phyloP scores from a whole-genome alignment of 805 yeast species.

The Candida pini region DNA sequence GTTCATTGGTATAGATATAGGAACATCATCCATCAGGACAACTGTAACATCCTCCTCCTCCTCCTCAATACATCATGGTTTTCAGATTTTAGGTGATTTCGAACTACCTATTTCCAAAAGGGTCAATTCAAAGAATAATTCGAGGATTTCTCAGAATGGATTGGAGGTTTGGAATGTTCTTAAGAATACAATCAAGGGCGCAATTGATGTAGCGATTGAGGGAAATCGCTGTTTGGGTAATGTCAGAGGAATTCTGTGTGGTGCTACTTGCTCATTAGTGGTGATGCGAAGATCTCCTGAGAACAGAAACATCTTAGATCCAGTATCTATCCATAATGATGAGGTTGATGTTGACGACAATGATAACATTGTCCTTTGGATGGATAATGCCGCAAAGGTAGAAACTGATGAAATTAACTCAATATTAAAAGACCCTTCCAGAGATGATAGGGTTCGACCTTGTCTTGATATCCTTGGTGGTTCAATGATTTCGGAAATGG shows the following conservation, averaged over 20 bases:
- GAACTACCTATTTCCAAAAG: slow-evolving; percentile 6
- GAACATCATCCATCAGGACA: slow-evolving; percentile 11
- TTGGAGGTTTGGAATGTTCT: slow-evolving; percentile 11
- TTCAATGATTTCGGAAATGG: slow-evolving; percentile 50
- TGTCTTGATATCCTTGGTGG: slow-evolving; percentile 8
- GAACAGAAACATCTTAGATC: slow-evolving; percentile 13
- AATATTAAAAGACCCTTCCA: slow-evolving; percentile 18
- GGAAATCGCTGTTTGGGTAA: slow-evolving; percentile 1
- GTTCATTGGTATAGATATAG: slow-evolving; percentile 14
- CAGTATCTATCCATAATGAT: slow-evolving; percentile 30
- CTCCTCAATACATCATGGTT: too few relatives aligned
- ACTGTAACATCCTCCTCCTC: slow-evolving; percentile 3
- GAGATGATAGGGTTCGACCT: too few relatives aligned
- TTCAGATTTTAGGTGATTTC: too few relatives aligned
- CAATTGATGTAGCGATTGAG: background rate
- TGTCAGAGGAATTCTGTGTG: slow-evolving; percentile 32
- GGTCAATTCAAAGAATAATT: slow-evolving; percentile 1
- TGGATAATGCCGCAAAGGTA: slow-evolving; percentile 43
- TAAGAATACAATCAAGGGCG: slow-evolving; percentile 2
- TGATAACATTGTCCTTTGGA: slow-evolving; percentile 45
- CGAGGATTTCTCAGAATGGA: slow-evolving; percentile 11
- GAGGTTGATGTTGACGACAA: slow-evolving; percentile 26
- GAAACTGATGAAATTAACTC: slow-evolving; percentile 30
- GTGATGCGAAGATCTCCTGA: slow-evolving; percentile 34
- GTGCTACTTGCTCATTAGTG: slow-evolving; percentile 60